Evolutionary conservation across 106 monocot genomes (phyloP), one percentile per base, ranked within the genome.

Genomic region (Phalaenopsis aphrodite): DNA sequence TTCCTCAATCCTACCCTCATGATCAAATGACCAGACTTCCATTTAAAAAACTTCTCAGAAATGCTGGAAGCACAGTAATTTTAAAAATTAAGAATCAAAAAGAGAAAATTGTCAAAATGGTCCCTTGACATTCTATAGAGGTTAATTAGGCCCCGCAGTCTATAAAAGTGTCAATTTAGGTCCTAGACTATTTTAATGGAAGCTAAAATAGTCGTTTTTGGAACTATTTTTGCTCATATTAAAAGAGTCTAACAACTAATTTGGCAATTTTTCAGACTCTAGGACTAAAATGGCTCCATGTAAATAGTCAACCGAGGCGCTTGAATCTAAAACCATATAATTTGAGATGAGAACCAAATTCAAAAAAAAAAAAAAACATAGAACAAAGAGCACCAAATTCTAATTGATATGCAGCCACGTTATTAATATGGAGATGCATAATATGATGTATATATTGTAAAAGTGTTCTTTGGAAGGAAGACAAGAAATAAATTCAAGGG

Each of bases 21-120:
- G n/a, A n/a, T 61, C 21, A 61, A 61, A n/a, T 61, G 61, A 61
- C 21, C 61, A 61, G 61, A 61, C 61, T 61, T 61, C 61, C 61
- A 61, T 61, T 19, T 61, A 61, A 61, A 61, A 21, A 61, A 21
- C 61, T 21, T 8, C 21, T 61, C 61, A 61, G 10, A 61, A 61
- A 61, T 61, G 61, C 21, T n/a, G 2, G n/a, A 61, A 21, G 21
- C n/a, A 61, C 5, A 21, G 21, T 61, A 61, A 61, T 21, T 61
- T 61, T 5, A 0, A n/a, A 61, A 61, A 61, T 5, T 21, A 61
- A 21, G 61, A 21, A n/a, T 5, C 56, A 56, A 10, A 10, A 30
- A 30, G 30, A 30, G 30, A 30, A 30, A 30, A 30, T 30, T 30
- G 30, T 30, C 30, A 30, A 30, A 30, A 30, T 30, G 30, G 30